phyloP scores from a whole-genome alignment of 2,329 filamentous ascomycete genomes.

The Fusarium chlamydosporum region DNA sequence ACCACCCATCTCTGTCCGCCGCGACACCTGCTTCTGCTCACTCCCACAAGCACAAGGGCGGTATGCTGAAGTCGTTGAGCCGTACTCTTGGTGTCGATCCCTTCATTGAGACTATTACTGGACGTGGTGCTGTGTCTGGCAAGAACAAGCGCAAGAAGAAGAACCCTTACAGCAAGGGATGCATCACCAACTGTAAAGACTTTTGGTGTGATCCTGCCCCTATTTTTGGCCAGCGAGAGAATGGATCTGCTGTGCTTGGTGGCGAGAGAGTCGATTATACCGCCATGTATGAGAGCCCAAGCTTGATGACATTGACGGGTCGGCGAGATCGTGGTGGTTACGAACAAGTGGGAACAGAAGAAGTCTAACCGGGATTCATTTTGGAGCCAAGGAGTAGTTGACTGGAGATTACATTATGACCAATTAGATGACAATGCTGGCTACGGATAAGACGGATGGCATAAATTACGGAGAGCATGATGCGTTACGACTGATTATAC shows the following conservation, averaged over 20 bases:
- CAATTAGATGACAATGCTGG: slow-evolving; percentile 39
- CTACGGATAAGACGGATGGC: slow-evolving; percentile 25
- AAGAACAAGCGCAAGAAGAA: slow-evolving; percentile 69
- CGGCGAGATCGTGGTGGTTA: slow-evolving; percentile 70
- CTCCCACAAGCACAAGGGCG: slow-evolving; percentile 69
- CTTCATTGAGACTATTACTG: slow-evolving; percentile 92
- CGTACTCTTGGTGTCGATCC: slow-evolving; percentile 91
- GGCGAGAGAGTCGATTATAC: slow-evolving; percentile 89
- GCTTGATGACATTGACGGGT: slow-evolving; percentile 71
- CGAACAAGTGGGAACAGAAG: slow-evolving; percentile 72
- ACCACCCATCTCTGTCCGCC: slow-evolving; percentile 73
- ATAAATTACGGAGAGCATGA: slow-evolving; percentile 39
- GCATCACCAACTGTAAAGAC: slow-evolving; percentile 91
- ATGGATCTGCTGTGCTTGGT: slow-evolving; percentile 80
- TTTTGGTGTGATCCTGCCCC: slow-evolving; percentile 96
- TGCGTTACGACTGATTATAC: slow-evolving; percentile 38
- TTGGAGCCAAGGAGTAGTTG: slow-evolving; percentile 23
- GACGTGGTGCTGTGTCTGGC: slow-evolving; percentile 76
- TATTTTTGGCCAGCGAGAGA: slow-evolving; percentile 80
- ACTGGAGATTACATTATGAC: slow-evolving; percentile 29
- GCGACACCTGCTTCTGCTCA: slow-evolving; percentile 61
- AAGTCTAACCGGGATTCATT: slow-evolving; percentile 53
- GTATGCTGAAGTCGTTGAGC: slow-evolving; percentile 84
- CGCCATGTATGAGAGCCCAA: slow-evolving; percentile 87
- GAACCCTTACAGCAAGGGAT: slow-evolving; percentile 89